phyloP scores from a whole-genome alignment of 805 yeast species.

The Komagataella pseudopastoris region DNA sequence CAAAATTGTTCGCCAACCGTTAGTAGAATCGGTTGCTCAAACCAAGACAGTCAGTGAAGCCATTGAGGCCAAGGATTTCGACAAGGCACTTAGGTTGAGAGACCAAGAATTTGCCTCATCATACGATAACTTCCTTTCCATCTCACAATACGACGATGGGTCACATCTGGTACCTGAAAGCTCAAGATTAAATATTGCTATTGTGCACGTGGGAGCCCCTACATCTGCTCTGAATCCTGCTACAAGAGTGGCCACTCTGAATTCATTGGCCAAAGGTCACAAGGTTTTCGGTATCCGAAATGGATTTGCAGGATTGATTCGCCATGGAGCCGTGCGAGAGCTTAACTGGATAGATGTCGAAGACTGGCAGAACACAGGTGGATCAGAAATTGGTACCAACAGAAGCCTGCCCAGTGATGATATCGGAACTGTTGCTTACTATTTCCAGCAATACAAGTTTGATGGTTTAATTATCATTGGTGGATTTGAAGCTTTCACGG shows the following conservation, averaged over 20 bases:
- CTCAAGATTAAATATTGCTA: constrained; percentile 49
- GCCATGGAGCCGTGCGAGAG: constrained; percentile 46
- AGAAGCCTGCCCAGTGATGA: constrained; percentile 53
- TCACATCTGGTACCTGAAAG: constrained; percentile 42
- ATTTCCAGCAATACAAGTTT: constrained; percentile 52
- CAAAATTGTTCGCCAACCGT: constrained; percentile 51
- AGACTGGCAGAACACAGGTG: constrained; percentile 65
- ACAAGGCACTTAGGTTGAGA: constrained; percentile 55
- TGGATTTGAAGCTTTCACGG: constrained; percentile 71
- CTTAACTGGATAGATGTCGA: constrained; percentile 58
- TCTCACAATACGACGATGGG: constrained; percentile 54
- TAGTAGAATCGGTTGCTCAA: constrained; percentile 59
- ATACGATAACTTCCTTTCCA: constrained; percentile 46
- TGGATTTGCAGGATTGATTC: constrained; percentile 60
- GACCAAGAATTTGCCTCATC: constrained; percentile 61
- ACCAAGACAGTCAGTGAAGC: constrained; percentile 66
- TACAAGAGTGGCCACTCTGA: constrained; percentile 61
- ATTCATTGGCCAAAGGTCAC: constrained; percentile 68
- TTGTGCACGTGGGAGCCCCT: constrained; percentile 71
- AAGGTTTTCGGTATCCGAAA: constrained; percentile 57
- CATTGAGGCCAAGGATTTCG: constrained; percentile 51
- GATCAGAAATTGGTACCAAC: constrained; percentile 75
- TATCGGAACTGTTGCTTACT: constrained; percentile 58
- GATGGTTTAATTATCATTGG: constrained; percentile 68
- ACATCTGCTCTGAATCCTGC: constrained; percentile 71